Conservation (phyloP, 169 alveolate species). For the Eimeria acervulina region DNA sequence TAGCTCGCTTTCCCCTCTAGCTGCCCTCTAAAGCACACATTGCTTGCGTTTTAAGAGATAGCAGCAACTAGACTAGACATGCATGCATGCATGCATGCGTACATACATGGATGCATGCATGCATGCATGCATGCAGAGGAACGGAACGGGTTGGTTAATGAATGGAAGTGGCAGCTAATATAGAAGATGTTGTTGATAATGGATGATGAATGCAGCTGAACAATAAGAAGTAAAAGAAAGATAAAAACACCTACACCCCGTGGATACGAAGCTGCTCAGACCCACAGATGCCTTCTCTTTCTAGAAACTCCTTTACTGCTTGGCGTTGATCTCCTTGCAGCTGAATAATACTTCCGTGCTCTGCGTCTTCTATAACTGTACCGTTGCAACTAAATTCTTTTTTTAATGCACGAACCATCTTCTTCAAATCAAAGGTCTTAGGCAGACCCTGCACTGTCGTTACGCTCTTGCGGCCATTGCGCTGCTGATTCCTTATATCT, state of each 20-base stretch:
- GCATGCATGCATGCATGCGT: background rate
- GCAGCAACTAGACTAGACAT: too few relatives aligned
- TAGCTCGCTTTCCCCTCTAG: too few relatives aligned
- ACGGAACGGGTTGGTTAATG: too few relatives aligned
- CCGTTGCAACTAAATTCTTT: constrained; percentile 96
- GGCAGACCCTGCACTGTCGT: constrained; percentile 97
- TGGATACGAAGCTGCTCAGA: constrained; percentile 94
- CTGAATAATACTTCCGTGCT: constrained; percentile 95
- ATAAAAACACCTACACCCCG: constrained; percentile 91
- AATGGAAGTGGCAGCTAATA: too few relatives aligned
- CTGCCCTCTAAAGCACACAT: too few relatives aligned
- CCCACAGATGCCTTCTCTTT: constrained; percentile 92
- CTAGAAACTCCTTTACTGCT: constrained; percentile 94
- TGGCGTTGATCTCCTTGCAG: constrained; percentile 92
- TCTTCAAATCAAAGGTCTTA: constrained; percentile 94
- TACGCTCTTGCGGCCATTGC: constrained; percentile 96
- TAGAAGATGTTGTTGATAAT: too few relatives aligned
- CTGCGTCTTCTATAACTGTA: constrained; percentile 95
- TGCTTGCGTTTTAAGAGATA: too few relatives aligned
- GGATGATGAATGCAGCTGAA: too few relatives aligned
- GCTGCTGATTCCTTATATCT: constrained; percentile 95
- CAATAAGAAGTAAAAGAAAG: too few relatives aligned
- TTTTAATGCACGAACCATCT: constrained; percentile 95
- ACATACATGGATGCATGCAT: background rate
- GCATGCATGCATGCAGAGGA: background rate